phyloP scores from a whole-genome alignment of 2,329 filamentous ascomycete genomes.

The Fusarium concolor region DNA sequence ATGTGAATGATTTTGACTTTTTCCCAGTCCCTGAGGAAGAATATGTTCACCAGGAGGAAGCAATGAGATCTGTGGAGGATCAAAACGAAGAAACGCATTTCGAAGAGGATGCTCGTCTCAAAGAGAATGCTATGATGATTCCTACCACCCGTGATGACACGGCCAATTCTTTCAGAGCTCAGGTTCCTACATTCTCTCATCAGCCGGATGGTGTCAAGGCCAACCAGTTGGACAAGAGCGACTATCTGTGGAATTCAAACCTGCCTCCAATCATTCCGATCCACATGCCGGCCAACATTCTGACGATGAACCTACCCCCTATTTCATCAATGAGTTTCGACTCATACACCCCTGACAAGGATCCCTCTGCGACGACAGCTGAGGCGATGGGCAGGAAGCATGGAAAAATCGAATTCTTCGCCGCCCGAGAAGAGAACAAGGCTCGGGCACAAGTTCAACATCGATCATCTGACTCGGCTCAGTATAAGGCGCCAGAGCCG shows the following conservation, averaged over 20 bases:
- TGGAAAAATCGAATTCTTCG: slow-evolving; percentile 56
- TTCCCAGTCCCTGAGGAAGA: slow-evolving; percentile 11
- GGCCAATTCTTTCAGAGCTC: background rate
- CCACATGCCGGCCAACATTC: background rate
- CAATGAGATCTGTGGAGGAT: background rate
- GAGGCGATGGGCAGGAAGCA: slow-evolving; percentile 51
- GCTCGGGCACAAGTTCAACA: background rate
- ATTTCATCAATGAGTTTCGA: slow-evolving; percentile 30
- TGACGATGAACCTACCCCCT: slow-evolving; percentile 30
- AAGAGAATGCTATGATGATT: too few relatives aligned
- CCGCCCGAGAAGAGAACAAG: slow-evolving; percentile 55
- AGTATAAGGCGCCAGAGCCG: background rate
- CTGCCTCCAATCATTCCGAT: slow-evolving; percentile 16
- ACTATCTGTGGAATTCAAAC: slow-evolving; percentile 8
- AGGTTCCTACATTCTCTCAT: background rate
- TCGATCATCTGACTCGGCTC: background rate
- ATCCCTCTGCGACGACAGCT: slow-evolving; percentile 24
- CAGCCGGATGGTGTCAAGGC: background rate
- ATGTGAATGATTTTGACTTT: slow-evolving; percentile 20
- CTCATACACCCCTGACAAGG: background rate
- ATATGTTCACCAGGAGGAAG: background rate
- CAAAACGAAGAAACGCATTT: background rate
- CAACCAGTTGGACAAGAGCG: background rate
- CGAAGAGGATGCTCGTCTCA: background rate
- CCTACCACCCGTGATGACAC: background rate